Evolutionary conservation across 2,329 filamentous ascomycete species (phyloP).

Genomic region (Botrytis fabae): DNA sequence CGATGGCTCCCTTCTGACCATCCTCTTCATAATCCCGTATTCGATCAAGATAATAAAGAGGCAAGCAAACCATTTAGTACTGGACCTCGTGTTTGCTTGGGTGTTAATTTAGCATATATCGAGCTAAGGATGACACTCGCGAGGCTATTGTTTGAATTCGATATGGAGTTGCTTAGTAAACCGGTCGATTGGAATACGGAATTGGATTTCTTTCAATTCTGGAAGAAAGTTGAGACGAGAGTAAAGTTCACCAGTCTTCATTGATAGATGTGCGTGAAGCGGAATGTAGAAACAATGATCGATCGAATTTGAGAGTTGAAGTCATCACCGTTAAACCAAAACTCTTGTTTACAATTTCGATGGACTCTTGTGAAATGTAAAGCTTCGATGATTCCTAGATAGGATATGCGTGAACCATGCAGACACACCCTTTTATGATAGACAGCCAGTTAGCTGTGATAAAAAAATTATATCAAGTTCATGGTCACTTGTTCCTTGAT

Average conservation of each 20-base stretch:
- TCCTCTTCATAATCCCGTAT: neutral
- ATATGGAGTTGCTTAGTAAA: constrained; percentile 1
- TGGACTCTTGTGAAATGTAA: too few relatives aligned
- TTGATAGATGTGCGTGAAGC: neutral
- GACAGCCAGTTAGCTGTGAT: too few relatives aligned
- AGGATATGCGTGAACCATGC: too few relatives aligned
- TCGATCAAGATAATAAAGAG: neutral
- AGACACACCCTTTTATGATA: too few relatives aligned
- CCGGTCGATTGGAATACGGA: constrained; percentile 7
- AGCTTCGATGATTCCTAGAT: too few relatives aligned
- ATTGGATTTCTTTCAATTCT: constrained; percentile 6
- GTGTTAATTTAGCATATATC: constrained; percentile 15
- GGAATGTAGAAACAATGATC: neutral
- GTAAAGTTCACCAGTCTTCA: constrained; percentile 16
- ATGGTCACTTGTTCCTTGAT: too few relatives aligned
- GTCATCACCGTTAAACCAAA: neutral
- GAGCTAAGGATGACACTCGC: constrained; percentile 7
- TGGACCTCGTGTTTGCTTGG: constrained; percentile 4
- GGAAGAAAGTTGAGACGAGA: constrained; percentile 6
- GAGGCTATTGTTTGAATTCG: constrained; percentile 4
- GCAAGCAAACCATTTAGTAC: constrained; percentile 1
- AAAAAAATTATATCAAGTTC: too few relatives aligned
- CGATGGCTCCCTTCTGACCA: constrained; percentile 2
- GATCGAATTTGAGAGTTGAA: neutral
- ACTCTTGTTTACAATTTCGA: too few relatives aligned